These are phyloP conservation scores for Podaxis sp. DNA, from an alignment of 768 basidiomycete species.

Conservation along the genomic window DNA sequence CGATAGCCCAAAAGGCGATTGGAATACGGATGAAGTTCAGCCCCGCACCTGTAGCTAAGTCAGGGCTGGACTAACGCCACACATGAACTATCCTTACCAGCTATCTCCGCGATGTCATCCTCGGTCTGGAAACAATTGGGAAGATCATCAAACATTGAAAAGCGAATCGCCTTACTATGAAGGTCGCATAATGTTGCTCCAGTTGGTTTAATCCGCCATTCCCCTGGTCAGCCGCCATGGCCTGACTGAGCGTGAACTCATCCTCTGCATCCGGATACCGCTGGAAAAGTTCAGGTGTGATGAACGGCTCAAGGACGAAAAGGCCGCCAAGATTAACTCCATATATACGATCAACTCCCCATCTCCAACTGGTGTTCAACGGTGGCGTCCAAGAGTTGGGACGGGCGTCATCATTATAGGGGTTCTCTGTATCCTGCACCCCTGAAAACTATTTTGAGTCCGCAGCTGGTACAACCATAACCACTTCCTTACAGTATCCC, in stretches of 20 bases:
- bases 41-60: slow-evolving; percentile 49
- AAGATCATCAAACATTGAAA: neutral
- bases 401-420: slow-evolving; percentile 65
- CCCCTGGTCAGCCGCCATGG: slow-evolving; percentile 64
- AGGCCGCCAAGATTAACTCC: slow-evolving; percentile 76
- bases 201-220: slow-evolving; percentile 65
- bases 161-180: slow-evolving; percentile 56
- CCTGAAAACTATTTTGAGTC: slow-evolving; percentile 30
- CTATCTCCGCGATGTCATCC: slow-evolving; percentile 82
- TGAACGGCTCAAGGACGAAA: slow-evolving; percentile 78
- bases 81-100: slow-evolving; percentile 33
- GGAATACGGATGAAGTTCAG: slow-evolving; percentile 83
- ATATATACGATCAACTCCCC: slow-evolving; percentile 53
- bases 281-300: slow-evolving; percentile 61
- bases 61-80: neutral
- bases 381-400: slow-evolving; percentile 75
- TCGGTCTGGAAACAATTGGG: slow-evolving; percentile 55
- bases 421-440: slow-evolving; percentile 58
- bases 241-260: slow-evolving; percentile 65
- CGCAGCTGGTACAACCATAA: neutral
- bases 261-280: slow-evolving; percentile 56
- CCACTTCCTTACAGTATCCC: slow-evolving; percentile 48
- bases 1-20: slow-evolving; percentile 85
- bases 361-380: slow-evolving; percentile 67
- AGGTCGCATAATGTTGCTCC: slow-evolving; percentile 77